Evolutionary conservation across 345 rosid genomes (phyloP).

Genomic region (Streptanthus diversifolius): DNA sequence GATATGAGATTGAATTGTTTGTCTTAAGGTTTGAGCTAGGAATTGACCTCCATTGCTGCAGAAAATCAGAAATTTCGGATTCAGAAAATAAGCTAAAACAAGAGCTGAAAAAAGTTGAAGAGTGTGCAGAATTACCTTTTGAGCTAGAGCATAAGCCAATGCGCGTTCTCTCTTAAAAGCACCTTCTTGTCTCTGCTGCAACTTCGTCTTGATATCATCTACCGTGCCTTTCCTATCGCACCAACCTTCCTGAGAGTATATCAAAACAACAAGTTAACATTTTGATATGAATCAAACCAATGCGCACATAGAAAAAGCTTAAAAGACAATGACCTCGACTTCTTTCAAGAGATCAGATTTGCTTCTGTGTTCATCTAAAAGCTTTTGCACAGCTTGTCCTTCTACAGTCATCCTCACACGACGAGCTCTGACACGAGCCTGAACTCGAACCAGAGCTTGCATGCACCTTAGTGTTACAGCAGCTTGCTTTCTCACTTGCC

Average conservation of each 20-base stretch:
- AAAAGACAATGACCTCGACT: conserved; percentile 58
- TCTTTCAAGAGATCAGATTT: conserved; percentile 65
- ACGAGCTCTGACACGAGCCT: conserved; percentile 92
- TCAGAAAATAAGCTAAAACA: background rate
- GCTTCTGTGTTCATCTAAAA: conserved; percentile 55
- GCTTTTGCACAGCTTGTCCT: conserved; percentile 78
- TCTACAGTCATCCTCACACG: conserved; percentile 78
- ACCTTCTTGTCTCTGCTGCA: conserved; percentile 87
- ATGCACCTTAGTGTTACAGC: conserved; percentile 91
- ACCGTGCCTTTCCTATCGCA: conserved; percentile 92
- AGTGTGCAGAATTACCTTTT: conserved; percentile 50
- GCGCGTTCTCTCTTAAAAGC: conserved; percentile 91
- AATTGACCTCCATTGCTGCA: conserved; percentile 71
- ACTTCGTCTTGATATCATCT: conserved; percentile 59
- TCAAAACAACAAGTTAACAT: background rate
- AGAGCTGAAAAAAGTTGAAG: background rate
- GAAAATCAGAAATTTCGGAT: background rate
- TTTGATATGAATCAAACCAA: background rate
- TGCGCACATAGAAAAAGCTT: background rate
- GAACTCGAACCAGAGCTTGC: conserved; percentile 98
- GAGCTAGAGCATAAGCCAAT: conserved; percentile 82
- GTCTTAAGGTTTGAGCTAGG: conserved; percentile 36
- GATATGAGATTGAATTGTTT: conserved; percentile 34
- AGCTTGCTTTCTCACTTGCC: conserved; percentile 96
- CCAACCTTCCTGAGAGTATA: conserved; percentile 74